Evolutionary conservation across 2,329 filamentous ascomycete genomes (phyloP).

Genomic region (Diplodia seriata): DNA sequence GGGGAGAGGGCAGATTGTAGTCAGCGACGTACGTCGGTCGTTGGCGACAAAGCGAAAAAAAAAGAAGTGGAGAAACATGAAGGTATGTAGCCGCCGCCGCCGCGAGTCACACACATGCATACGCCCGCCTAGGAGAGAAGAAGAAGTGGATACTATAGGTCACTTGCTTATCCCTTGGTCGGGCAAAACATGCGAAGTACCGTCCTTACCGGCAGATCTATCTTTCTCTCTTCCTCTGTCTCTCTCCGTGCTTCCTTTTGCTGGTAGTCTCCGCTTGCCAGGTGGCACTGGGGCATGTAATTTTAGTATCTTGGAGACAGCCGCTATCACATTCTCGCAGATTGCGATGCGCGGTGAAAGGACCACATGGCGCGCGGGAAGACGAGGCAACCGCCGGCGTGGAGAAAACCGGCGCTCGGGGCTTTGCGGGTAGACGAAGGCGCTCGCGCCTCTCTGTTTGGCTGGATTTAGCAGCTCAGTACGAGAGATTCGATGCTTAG

Average conservation of each 20-base stretch:
- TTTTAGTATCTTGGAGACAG: neutral
- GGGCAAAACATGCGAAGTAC: neutral
- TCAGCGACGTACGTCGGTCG: neutral
- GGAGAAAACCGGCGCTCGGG: neutral
- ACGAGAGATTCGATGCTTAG: slow-evolving; percentile 1
- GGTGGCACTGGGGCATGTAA: neutral
- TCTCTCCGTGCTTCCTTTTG: neutral
- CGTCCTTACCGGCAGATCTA: neutral
- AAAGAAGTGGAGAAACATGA: neutral
- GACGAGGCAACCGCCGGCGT: neutral
- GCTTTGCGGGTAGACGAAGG: neutral
- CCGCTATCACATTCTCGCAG: neutral
- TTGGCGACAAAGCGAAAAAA: neutral
- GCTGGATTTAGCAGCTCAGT: slow-evolving; percentile 12
- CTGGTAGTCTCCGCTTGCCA: neutral
- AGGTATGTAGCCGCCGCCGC: neutral
- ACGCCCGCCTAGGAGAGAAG: neutral
- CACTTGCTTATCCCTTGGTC: neutral
- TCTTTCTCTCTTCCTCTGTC: too few species aligned
- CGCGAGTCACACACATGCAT: neutral
- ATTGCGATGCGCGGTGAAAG: neutral
- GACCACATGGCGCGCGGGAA: neutral
- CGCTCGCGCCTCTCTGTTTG: neutral
- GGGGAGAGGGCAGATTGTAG: too few species aligned
- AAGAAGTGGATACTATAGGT: neutral